Evolutionary conservation across 768 basidiomycete genomes (phyloP), one percentile per base, ranked within the genome.

Genomic region (Amanita exitialis): DNA sequence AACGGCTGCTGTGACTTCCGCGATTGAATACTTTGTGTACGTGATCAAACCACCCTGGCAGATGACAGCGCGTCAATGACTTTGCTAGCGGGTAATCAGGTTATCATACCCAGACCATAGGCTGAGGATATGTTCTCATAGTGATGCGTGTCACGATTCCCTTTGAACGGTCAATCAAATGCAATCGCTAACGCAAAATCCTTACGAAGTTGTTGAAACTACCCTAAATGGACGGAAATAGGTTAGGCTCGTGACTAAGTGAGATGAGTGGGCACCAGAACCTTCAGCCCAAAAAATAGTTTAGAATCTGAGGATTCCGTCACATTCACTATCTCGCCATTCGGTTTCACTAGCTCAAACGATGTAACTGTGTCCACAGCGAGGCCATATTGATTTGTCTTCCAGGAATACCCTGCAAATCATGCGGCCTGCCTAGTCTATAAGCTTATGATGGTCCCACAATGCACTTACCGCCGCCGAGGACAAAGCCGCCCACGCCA

Each of bases 91-190:
- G 7, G 18, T 16, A 23, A 25, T 12, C 5, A 25, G 10, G 10
- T 38, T 9, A 9, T 25, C 73, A 8, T 64, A 83, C 81, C 82
- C 81, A 84, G 51, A 84, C 77, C 62, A 73, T 59, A 0, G 65
- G 65, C 62, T 83, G 80, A 7, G 81, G 75, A 58, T 69, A 72
- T 0, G 78, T 69, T 54, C 72, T 73, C 18, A 84, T 49, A 0
- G 74, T 78, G 56, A 84, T 76, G 36, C 63, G 70, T 0, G 81
- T 83, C 2, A 83, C 77, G 30, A 83, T 75, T 0, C 82, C 83
- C 72, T 73, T 38, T 12, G 13, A 16, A 6, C 13, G 9, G 25
- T 48, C 12, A 27, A 32, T 13, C 32, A 32, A 32, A 12, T 10
- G 4, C 9, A 12, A 15, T 38, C 47, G 39, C 4, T 20, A 37